Evolutionary conservation across 2,329 filamentous ascomycete species (phyloP).

Genomic region (Pestalotiopsis sp.): DNA sequence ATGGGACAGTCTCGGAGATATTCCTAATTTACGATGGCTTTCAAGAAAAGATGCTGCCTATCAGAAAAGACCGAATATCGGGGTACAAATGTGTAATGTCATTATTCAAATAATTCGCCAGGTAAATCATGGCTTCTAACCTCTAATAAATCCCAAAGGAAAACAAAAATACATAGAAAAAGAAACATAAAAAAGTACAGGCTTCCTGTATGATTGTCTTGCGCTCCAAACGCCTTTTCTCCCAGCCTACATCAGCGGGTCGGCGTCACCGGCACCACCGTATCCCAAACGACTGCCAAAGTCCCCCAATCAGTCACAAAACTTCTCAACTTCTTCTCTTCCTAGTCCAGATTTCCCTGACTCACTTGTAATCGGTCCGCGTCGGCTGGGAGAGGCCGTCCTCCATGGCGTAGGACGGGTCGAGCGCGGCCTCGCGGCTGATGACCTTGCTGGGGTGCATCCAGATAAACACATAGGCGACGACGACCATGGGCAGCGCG

Average conservation of each 20-base stretch:
- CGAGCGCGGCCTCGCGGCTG: background rate
- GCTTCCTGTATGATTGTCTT: background rate
- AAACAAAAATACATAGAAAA: background rate
- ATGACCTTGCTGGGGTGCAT: constrained; percentile 20
- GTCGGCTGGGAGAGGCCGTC: background rate
- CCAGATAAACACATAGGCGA: constrained; percentile 19
- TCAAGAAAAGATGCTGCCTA: no score
- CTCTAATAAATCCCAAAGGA: background rate
- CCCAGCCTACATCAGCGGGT: background rate
- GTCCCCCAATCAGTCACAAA: background rate
- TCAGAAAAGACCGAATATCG: no score
- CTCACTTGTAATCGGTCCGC: constrained; percentile 9
- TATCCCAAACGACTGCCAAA: background rate
- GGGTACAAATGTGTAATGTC: no score
- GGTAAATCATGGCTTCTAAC: background rate
- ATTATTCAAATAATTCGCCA: background rate
- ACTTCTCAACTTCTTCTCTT: background rate
- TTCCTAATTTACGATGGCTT: no score
- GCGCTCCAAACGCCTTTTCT: background rate
- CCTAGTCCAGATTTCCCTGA: background rate
- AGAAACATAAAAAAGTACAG: background rate
- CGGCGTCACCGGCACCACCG: background rate
- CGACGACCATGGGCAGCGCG: constrained; percentile 19
- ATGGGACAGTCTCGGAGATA: no score
- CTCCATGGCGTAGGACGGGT: constrained; percentile 8